Conservation (phyloP, 2,329 filamentous ascomycete species). For the Microdochium bolleyi region DNA sequence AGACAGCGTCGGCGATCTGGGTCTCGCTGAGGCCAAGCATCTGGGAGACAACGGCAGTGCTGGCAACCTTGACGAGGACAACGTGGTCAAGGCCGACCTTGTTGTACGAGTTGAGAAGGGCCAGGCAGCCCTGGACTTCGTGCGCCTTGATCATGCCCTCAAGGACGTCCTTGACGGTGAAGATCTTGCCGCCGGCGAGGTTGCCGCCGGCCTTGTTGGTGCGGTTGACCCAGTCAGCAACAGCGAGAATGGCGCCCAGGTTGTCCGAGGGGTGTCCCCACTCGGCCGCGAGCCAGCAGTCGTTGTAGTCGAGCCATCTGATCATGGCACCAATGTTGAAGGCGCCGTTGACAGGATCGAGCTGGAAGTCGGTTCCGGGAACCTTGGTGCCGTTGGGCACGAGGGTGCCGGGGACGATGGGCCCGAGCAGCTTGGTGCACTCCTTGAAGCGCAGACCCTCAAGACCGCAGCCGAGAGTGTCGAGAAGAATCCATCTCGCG, state of each 20-base stretch:
- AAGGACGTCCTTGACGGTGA: slow-evolving; percentile 83
- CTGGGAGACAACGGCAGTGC: slow-evolving; percentile 87
- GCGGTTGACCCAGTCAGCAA: slow-evolving; percentile 94
- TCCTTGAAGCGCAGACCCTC: slow-evolving; percentile 94
- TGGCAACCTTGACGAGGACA: slow-evolving; percentile 95
- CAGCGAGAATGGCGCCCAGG: slow-evolving; percentile 89
- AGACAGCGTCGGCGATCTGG: slow-evolving; percentile 91
- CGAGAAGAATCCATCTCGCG: slow-evolving; percentile 90
- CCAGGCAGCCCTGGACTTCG: slow-evolving; percentile 96
- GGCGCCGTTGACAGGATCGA: slow-evolving; percentile 90
- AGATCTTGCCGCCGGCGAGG: slow-evolving; percentile 78
- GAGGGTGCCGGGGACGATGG: slow-evolving; percentile 79
- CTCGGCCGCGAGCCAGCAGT: slow-evolving; percentile 98
- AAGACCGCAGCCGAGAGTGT: slow-evolving; percentile 93
- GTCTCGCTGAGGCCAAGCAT: slow-evolving; percentile 84
- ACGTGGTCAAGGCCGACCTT: slow-evolving; percentile 98
- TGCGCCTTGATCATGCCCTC: slow-evolving; percentile 99
- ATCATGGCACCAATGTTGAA: slow-evolving; percentile 99
- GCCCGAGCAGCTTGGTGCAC: slow-evolving; percentile 90
- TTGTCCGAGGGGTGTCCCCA: slow-evolving; percentile 99
- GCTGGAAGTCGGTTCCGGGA: slow-evolving; percentile 84
- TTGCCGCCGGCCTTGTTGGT: slow-evolving; percentile 72
- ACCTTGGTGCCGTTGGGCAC: slow-evolving; percentile 91
- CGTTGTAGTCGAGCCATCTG: slow-evolving; percentile 99
- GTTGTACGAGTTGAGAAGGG: slow-evolving; percentile 97